Evolutionary conservation across 2,329 filamentous ascomycete species (phyloP).

Genomic region (Xylariaceae sp.): DNA sequence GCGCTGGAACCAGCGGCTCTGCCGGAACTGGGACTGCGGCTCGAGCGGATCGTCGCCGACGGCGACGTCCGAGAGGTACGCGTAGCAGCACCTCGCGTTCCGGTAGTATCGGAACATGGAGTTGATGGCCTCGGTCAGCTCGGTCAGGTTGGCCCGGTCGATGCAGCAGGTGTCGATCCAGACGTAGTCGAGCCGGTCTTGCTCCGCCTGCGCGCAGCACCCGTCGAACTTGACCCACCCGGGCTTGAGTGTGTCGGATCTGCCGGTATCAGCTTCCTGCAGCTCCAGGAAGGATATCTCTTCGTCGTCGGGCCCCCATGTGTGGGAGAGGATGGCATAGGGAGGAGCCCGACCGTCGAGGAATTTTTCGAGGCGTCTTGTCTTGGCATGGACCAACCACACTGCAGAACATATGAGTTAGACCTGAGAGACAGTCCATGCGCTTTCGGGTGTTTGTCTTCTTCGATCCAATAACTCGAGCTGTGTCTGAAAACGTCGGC

Average conservation of each 20-base stretch:
- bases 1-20: constrained; percentile 5
- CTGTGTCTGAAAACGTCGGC: too few relatives aligned
- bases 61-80: constrained; percentile 3
- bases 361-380: constrained; percentile 3
- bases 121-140: constrained; percentile 5
- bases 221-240: constrained; percentile 1
- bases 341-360: background rate
- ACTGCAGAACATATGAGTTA: too few relatives aligned
- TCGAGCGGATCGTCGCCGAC: background rate
- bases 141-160: constrained; percentile 2
- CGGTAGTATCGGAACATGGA: constrained; percentile 6
- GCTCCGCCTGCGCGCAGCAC: constrained; percentile 1
- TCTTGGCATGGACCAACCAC: constrained; percentile 3
- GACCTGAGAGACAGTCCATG: too few relatives aligned
- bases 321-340: constrained; percentile 6
- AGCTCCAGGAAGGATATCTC: constrained; percentile 3
- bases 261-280: background rate
- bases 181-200: constrained; percentile 1
- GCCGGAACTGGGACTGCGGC: background rate
- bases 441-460: too few relatives aligned
- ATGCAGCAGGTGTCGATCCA: constrained; percentile 10
- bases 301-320: constrained; percentile 3
- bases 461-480: too few relatives aligned
- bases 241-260: background rate
- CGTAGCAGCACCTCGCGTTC: constrained; percentile 3